Evolutionary conservation across 306 rosid genomes (phyloP).

Genomic region (Carpinus fangiana): DNA sequence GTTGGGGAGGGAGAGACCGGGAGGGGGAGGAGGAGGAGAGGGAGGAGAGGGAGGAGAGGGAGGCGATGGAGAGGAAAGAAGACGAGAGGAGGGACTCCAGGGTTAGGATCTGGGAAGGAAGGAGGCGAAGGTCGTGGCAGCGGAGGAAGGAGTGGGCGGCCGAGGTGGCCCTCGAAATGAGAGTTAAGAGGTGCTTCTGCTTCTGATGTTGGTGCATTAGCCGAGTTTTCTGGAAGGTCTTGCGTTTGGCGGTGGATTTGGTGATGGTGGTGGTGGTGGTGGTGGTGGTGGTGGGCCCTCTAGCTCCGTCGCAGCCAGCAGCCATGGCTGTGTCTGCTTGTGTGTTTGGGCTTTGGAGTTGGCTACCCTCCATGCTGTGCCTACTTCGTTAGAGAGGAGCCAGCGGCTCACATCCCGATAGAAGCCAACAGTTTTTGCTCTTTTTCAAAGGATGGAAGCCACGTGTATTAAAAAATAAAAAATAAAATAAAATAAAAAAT

Average conservation of each 20-base stretch:
- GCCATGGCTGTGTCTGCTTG: slow-evolving; percentile 24
- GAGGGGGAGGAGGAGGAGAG: slow-evolving; percentile 22
- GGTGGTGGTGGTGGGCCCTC: not conserved
- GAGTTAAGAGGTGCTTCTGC: slow-evolving; percentile 23
- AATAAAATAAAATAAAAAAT: too few relatives aligned
- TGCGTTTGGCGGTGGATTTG: slow-evolving; percentile 26
- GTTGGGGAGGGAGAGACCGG: slow-evolving; percentile 8
- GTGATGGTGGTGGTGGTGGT: slow-evolving; percentile 10
- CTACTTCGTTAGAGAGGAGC: too few relatives aligned
- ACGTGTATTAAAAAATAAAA: too few relatives aligned
- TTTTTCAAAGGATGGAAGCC: too few relatives aligned
- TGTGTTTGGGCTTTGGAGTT: not conserved
- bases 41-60: slow-evolving; percentile 19
- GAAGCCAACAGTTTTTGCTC: too few relatives aligned
- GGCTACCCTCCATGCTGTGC: too few relatives aligned
- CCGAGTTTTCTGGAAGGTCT: slow-evolving; percentile 10
- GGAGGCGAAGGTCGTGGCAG: slow-evolving; percentile 54
- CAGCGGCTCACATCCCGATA: too few relatives aligned
- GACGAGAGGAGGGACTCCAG: slow-evolving; percentile 54
- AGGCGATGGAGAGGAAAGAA: slow-evolving; percentile 39
- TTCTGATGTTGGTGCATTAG: not conserved
- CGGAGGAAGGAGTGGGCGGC: slow-evolving; percentile 60
- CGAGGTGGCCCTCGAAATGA: slow-evolving; percentile 38
- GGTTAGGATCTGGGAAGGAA: slow-evolving; percentile 53
- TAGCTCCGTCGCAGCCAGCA: slow-evolving; percentile 13